phyloP scores from a whole-genome alignment of 768 basidiomycete species.

The Gloeopeniophorella convolvens region DNA sequence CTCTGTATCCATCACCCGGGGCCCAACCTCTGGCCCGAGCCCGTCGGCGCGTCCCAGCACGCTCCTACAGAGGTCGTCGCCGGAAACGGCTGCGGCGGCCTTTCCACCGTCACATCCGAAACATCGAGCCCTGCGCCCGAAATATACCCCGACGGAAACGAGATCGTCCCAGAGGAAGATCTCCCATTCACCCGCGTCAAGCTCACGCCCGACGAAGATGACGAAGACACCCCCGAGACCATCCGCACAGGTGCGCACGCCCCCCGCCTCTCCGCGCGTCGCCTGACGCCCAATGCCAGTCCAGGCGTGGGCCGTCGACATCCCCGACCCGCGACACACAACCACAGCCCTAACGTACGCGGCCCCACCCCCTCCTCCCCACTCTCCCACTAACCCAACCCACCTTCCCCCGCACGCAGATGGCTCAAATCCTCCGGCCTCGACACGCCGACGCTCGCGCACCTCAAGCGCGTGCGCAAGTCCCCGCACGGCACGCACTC shows the following conservation, averaged over 20 bases:
- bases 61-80: not conserved
- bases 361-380: not conserved
- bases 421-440: slow-evolving; percentile 62
- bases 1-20: slow-evolving; percentile 78
- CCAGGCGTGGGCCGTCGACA: slow-evolving; percentile 71
- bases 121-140: slow-evolving; percentile 14
- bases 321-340: slow-evolving; percentile 54
- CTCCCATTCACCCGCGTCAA: slow-evolving; percentile 65
- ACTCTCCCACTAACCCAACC: not conserved
- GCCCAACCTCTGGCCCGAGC: slow-evolving; percentile 58
- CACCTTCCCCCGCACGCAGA: slow-evolving; percentile 32
- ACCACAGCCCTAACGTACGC: slow-evolving; percentile 57
- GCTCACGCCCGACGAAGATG: slow-evolving; percentile 46
- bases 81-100: slow-evolving; percentile 44
- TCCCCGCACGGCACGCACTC: slow-evolving; percentile 30
- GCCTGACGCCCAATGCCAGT: slow-evolving; percentile 34
- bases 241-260: slow-evolving; percentile 46
- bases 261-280: not conserved
- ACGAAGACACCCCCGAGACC: slow-evolving; percentile 53
- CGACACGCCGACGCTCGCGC: slow-evolving; percentile 55
- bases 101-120: slow-evolving; percentile 27
- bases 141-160: slow-evolving; percentile 35
- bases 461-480: slow-evolving; percentile 74
- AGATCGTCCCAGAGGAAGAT: slow-evolving; percentile 47
- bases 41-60: slow-evolving; percentile 25